These are phyloP conservation scores for Pelagophyceae sp. DNA, from an alignment of 352 stramenopile species.

Conservation along the genomic window DNA sequence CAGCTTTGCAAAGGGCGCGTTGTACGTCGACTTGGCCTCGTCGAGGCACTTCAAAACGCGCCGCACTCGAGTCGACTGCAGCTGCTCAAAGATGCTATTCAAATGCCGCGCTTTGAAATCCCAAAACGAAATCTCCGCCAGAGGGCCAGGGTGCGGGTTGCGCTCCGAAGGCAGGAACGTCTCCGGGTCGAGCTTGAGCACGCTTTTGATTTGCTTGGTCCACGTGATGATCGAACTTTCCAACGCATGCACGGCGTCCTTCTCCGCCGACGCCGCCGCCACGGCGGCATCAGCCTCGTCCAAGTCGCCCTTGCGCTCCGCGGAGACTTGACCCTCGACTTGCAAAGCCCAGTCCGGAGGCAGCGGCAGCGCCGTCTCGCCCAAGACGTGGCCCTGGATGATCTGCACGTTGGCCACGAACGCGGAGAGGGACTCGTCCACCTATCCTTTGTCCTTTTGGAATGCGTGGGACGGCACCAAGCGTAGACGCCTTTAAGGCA, in stretches of 20 bases:
- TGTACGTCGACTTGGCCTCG: conserved; percentile 73
- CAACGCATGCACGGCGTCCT: conserved; percentile 68
- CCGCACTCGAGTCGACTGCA: conserved; percentile 69
- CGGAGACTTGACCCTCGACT: conserved; percentile 36
- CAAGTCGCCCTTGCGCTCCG: conserved; percentile 15
- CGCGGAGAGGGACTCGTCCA: conserved; percentile 29
- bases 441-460: no score
- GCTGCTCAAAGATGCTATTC: conserved; percentile 76
- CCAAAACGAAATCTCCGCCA: conserved; percentile 78
- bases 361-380: conserved; percentile 64
- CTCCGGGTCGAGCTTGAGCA: conserved; percentile 75
- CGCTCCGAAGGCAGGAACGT: conserved; percentile 45
- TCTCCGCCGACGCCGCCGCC: conserved; percentile 27
- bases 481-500: no score
- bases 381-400: conserved; percentile 66
- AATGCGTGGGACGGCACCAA: no score
- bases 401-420: conserved; percentile 59
- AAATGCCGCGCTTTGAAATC: conserved; percentile 63
- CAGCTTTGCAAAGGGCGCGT: conserved; percentile 73
- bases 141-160: conserved; percentile 53
- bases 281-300: no score
- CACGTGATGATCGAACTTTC: conserved; percentile 79
- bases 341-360: conserved; percentile 39
- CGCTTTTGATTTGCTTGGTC: conserved; percentile 87
- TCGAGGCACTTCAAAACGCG: conserved; percentile 76